Base-by-base conservation (phyloP, 352 stramenopile species). In the Thraustotheca clavata region DNA sequence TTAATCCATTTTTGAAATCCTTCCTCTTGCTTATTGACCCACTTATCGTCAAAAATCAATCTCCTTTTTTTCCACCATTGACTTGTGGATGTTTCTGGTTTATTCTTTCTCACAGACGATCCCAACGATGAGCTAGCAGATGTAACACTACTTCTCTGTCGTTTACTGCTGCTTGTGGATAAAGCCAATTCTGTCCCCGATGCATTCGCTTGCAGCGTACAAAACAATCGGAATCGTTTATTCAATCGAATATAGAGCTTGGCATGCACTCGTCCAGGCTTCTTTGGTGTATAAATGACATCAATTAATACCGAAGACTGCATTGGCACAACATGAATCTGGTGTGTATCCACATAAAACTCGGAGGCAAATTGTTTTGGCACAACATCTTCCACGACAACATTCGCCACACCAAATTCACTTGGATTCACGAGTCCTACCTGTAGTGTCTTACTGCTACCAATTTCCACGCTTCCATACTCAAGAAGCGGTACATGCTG, bases 1-100 rank as follows among this genome's bases (percentile, higher is more conserved):
- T 94, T 94, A 41, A 93, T 87, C 86, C 86, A 94, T 57, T 88
- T 90, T 9, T 77, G 89, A 47, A 93, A 91, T 0, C 78, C 83
- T 63, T 86, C 71, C 29, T 83, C 81, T 62, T 94, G 86, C 38
- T 89, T 89, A 3, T 71, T 57, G 71, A 91, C 87, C 84, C 86
- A 93, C 43, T 88, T 75, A 43, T 86, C 83, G 41, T 94, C 82
- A 41, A 35, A 69, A 18, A 66, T 38, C 3, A 71, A 34, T 32
- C 47, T 32, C 27, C 38, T 41, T 35, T 62, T 68, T 31, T 62
- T 60, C 38, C 47, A 62, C 27, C 27, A 24, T 52, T 54, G 43
- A 31, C 34, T 59, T 14, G n/a, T 63, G 41, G 49, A 61, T 27
- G 61, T 54, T 36, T 61, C 35, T 24, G 55, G 49, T 22, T 62